Evolutionary conservation across 805 yeast species (phyloP), one percentile per base, ranked within the genome.

Genomic region (Isabelozyma gotoi): DNA sequence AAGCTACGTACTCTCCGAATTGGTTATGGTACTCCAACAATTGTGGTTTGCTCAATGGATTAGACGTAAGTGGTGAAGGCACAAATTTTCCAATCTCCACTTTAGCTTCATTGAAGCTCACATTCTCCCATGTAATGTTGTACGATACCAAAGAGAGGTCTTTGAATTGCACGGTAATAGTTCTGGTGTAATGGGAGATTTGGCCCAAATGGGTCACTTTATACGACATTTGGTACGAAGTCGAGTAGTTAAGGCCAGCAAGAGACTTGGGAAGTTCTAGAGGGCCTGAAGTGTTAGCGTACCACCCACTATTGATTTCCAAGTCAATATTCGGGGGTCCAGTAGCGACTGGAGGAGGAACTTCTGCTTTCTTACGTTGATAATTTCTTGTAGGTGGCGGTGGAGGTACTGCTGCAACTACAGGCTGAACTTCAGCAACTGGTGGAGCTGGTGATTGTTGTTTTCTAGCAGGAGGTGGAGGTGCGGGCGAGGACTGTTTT

Each of bases 1-100:
- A 62, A 3, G 81, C 82, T 8, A 80, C 68, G 49, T 77, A 72
- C 15, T 73, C 77, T n/a, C 82, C 81, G 52, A 62, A 79, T 39
- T 59, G 60, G 17, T 60, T 45, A 37, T 68, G 62, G 33, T 69
- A 70, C 4, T 51, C 56, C 1, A 63, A 39, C 7, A 80, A 55
- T 19, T 62, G 62, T 8, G 51, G 56, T 17, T 62, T 57, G 7
- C 55, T 45, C 0, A 79, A 73, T 2, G 64, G 54, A 1, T 42
- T 52, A 24, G 44, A 31, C 1, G 39, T 43, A 2, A 66, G 39
- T 2, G 84, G 82, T 0, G 82, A 78, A 1, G 81, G 76, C 7
- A 52, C 47, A 46, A 57, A 71, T 10, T 56, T 54, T 3, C 58
- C 65, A 5, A 70, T 54, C 5, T 60, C 51, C 2, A 60, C 64